Evolutionary conservation across 345 rosid genomes (phyloP), one percentile per base, ranked within the genome.

Genomic region (Pistacia vera): DNA sequence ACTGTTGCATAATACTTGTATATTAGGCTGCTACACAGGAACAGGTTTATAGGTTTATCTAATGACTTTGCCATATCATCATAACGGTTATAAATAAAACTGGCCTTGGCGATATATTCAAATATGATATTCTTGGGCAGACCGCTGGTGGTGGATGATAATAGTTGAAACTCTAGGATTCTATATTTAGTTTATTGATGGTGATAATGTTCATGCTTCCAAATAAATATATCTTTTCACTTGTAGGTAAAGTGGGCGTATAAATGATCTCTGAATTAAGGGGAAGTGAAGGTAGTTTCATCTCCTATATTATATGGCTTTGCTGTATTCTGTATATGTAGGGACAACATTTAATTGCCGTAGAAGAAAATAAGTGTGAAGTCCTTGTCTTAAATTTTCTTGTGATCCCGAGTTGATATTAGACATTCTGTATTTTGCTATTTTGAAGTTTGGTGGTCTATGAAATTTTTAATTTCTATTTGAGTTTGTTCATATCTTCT

Each of bases 161-260:
- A 74, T 75, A 36, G 51, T 83, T 82, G 81, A 75, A 73, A 77
- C 82, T 73, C 35, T 66, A 85, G 88, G 88, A 75, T 72, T 81
- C 63, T 66, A 18, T 79, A 70, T 71, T 83, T 71, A 81, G 86
- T 78, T 73, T 81, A 77, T 81, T 87, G 66, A 73, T 86, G 87
- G 90, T 87, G 90, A 87, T 83, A 80, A 85, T 85, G 83, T 90
- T 87, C 86, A 76, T 85, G 69, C 91, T 90, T 87, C 94, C 92
- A 85, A 92, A 86, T 94, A 80, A 92, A 90, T 88, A 85, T 92
- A 88, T 90, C 91, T 94, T 97, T 89, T 92, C 75, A 85, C 90
- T 97, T 97, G 99, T 97, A 97, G 99, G 99, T 92, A 92, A 96
- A 87, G 88, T 91, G 93, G 99, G 88, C 97, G 93, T 93, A 70